These are phyloP conservation scores for Fraxinus sp. DNA, from an alignment of 305 asterid genomes.

Conservation along the genomic window DNA sequence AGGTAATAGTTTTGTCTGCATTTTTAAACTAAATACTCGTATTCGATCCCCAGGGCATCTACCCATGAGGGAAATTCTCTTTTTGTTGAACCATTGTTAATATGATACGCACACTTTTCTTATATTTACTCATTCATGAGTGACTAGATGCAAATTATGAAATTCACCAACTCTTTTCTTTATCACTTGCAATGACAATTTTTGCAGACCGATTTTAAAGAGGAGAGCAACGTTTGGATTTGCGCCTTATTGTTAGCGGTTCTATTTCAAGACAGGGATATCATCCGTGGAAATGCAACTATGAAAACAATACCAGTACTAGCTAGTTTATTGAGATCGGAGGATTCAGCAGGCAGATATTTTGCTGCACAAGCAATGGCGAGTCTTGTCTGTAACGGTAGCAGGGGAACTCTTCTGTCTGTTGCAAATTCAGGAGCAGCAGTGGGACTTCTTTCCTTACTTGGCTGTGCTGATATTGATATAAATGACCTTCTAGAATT, in stretches of 20 bases:
- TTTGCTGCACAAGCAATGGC: constrained; percentile 95
- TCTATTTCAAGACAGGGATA: constrained; percentile 84
- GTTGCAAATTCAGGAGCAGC: constrained; percentile 98
- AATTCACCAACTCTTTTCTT: constrained; percentile 19
- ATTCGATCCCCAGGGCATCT: constrained; percentile 2
- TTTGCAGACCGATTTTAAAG: constrained; percentile 77
- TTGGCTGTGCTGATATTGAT: constrained; percentile 92
- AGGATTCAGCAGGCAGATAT: constrained; percentile 84
- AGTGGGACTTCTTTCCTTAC: constrained; percentile 82
- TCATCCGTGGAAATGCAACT: constrained; percentile 76
- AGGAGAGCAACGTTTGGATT: constrained; percentile 86
- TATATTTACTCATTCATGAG: constrained; percentile 8
- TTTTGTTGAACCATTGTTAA: neutral
- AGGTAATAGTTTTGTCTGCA: constrained; percentile 44
- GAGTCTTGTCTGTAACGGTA: constrained; percentile 97
- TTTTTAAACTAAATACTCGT: neutral
- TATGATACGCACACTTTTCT: neutral
- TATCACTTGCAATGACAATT: constrained; percentile 3
- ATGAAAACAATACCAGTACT: constrained; percentile 88
- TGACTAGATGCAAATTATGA: constrained; percentile 14
- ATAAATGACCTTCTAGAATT: constrained; percentile 77
- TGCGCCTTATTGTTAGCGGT: constrained; percentile 79
- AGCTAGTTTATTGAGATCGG: constrained; percentile 79
- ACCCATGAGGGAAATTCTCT: too few relatives aligned
- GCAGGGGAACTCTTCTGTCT: constrained; percentile 99